Percentiles rank a stretch among this genome's conserved stretches.
Conservation (phyloP, 768 basidiomycete genomes). For the Suillus cothurnatus region DNA sequence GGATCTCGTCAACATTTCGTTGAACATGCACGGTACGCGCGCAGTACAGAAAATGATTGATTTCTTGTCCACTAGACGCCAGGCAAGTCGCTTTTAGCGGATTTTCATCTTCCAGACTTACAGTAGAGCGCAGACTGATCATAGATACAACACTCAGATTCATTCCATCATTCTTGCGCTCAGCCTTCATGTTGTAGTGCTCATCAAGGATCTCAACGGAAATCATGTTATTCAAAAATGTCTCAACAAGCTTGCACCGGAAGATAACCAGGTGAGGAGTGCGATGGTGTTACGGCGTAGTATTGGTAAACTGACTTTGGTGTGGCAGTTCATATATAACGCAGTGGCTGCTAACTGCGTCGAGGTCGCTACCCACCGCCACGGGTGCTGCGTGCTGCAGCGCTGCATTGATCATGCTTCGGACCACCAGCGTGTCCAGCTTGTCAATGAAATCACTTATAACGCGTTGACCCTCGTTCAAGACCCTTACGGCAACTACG, state of each 20-base stretch:
- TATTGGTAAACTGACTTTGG: not conserved
- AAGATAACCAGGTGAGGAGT: constrained; percentile 87
- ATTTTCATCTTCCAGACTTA: constrained; percentile 51
- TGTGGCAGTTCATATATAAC: constrained; percentile 91
- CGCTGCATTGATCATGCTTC: constrained; percentile 98
- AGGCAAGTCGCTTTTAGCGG: constrained; percentile 59
- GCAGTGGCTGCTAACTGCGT: constrained; percentile 99
- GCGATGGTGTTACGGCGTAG: not conserved
- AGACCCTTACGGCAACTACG: constrained; percentile 95
- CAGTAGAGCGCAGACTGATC: constrained; percentile 68
- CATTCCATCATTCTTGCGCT: constrained; percentile 96
- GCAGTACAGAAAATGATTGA: constrained; percentile 99
- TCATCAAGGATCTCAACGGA: constrained; percentile 98
- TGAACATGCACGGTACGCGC: constrained; percentile 99
- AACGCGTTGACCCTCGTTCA: constrained; percentile 97
- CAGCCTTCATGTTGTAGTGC: constrained; percentile 95
- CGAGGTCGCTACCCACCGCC: constrained; percentile 96
- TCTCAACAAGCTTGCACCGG: constrained; percentile 95
- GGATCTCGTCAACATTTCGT: constrained; percentile 95
- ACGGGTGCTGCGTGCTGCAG: constrained; percentile 98
- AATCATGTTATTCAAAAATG: constrained; percentile 99
- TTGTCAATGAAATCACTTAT: constrained; percentile 98
- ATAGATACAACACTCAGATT: constrained; percentile 86
- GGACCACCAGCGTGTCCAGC: constrained; percentile 90
- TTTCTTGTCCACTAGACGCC: constrained; percentile 92